Evolutionary conservation across 1,284 basidiomycete species (phyloP).

Genomic region (Ceratobasidium theobromae): DNA sequence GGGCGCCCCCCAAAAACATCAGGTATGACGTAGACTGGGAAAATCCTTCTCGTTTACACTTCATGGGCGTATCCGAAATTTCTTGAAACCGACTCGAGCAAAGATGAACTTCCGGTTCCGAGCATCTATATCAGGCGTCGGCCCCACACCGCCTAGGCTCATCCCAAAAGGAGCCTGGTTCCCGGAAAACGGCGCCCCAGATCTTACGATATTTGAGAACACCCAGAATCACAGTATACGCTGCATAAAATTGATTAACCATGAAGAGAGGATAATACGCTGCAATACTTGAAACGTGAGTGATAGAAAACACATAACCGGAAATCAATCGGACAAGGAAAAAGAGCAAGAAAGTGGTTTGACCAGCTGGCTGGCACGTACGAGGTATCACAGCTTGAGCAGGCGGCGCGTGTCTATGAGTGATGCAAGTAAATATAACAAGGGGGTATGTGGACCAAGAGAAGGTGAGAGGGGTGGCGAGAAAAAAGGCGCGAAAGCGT

Average conservation of each 20-base stretch:
- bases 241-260: conserved; percentile 18
- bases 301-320: background rate
- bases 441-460: background rate
- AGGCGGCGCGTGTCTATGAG: background rate
- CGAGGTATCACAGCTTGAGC: background rate
- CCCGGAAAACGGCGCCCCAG: too few relatives aligned
- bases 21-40: too few relatives aligned
- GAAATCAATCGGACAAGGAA: background rate
- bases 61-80: too few relatives aligned
- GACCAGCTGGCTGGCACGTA: background rate
- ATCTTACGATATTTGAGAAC: too few relatives aligned
- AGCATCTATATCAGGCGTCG: too few relatives aligned
- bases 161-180: too few relatives aligned
- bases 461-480: background rate
- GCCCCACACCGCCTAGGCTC: too few relatives aligned
- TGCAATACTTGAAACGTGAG: conserved; percentile 29
- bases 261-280: conserved; percentile 21
- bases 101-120: too few relatives aligned
- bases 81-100: too few relatives aligned
- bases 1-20: too few relatives aligned
- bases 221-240: background rate
- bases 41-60: too few relatives aligned
- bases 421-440: background rate
- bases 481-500: background rate
- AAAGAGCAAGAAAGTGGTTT: background rate